Conservation (phyloP, 129 eudicot species). For the Gnaphalium uliginosum region DNA sequence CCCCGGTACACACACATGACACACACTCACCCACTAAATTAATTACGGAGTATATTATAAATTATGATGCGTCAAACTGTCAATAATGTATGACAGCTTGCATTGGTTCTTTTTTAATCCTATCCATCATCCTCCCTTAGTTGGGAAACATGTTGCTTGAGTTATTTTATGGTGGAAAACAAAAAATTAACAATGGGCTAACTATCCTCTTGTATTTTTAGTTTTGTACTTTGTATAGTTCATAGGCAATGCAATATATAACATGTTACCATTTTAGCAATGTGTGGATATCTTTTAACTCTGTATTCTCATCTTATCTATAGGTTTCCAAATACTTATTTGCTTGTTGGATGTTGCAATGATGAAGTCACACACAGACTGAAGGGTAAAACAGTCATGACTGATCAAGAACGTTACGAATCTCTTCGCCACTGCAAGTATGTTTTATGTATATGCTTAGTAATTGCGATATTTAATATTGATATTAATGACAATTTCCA, state of each 20-base stretch:
- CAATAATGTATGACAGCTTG: neutral
- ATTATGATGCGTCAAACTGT: neutral
- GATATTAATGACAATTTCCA: neutral
- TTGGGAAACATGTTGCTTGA: neutral
- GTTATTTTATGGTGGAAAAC: neutral
- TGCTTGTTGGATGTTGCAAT: conserved; percentile 88
- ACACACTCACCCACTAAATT: neutral
- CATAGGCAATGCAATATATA: neutral
- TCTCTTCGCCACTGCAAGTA: conserved; percentile 91
- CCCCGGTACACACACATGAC: neutral
- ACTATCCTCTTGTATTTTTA: neutral
- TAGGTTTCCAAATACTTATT: conserved; percentile 79
- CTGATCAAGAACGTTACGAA: conserved; percentile 67
- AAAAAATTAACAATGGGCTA: neutral
- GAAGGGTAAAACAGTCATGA: conserved; percentile 98
- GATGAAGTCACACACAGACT: conserved; percentile 69
- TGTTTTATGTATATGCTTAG: conserved; percentile 25
- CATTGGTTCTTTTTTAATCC: neutral
- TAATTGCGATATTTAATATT: neutral
- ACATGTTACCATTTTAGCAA: neutral
- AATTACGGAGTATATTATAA: neutral
- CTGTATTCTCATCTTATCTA: conserved; percentile 21
- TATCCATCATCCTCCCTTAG: neutral
- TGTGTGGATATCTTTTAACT: conserved; percentile 14
- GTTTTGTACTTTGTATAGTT: neutral